Conservation (phyloP, 2,329 filamentous ascomycete species). For the Lasiodiplodia theobromae region DNA sequence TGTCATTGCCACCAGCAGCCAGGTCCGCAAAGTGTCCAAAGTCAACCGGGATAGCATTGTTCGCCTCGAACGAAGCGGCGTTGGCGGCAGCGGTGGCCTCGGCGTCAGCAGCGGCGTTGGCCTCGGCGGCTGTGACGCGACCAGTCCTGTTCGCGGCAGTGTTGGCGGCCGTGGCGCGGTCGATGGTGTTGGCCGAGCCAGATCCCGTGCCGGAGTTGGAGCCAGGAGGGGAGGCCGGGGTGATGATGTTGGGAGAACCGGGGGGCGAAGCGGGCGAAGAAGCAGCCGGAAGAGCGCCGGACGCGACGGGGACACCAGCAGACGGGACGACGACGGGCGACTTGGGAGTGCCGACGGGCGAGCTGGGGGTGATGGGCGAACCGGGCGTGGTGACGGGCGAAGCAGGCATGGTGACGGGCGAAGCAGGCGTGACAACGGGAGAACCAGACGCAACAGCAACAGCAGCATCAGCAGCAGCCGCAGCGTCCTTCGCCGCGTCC, state of each 20-base stretch:
- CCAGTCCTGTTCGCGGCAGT: not conserved
- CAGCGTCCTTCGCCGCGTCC: not conserved
- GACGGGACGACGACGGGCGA: too few relatives aligned
- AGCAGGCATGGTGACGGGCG: too few relatives aligned
- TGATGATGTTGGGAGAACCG: not conserved
- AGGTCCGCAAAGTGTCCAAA: not conserved
- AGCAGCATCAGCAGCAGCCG: not conserved
- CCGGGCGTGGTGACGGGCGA: too few relatives aligned
- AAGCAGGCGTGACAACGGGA: too few relatives aligned
- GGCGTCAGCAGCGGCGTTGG: not conserved
- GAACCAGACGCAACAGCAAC: too few relatives aligned
- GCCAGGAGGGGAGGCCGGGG: rapidly evolving
- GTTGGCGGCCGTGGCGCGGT: not conserved
- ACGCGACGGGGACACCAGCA: too few relatives aligned
- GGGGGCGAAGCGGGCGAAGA: too few relatives aligned
- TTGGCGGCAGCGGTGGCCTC: not conserved
- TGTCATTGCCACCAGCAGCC: too few relatives aligned
- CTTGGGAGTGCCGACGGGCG: too few relatives aligned
- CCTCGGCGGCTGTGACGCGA: too few relatives aligned
- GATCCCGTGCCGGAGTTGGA: not conserved
- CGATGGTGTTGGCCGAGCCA: not conserved
- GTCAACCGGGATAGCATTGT: not conserved
- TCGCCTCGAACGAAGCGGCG: not conserved
- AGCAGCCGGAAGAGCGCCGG: too few relatives aligned
- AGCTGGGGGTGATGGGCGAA: too few relatives aligned